Evolutionary conservation across 441 rosid species (phyloP).

Genomic region (Codiaeum variegatum): DNA sequence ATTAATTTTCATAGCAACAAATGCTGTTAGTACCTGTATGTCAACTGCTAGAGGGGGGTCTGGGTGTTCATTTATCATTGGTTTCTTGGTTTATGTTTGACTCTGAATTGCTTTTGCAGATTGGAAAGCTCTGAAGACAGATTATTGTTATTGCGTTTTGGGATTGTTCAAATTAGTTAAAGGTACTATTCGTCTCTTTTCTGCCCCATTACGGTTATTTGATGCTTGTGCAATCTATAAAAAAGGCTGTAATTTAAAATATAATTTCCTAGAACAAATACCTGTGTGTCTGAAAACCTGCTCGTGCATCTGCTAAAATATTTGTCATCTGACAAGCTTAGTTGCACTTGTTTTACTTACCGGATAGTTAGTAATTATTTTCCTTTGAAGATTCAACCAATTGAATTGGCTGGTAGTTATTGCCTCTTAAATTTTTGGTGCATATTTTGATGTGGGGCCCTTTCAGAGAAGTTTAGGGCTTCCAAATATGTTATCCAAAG

Average conservation of each 20-base stretch:
- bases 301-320: constrained; percentile 79
- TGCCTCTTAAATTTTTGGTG: too few relatives aligned
- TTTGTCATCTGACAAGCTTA: constrained; percentile 65
- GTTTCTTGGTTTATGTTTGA: too few relatives aligned
- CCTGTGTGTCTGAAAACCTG: constrained; percentile 35
- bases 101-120: too few relatives aligned
- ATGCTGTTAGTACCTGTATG: background rate
- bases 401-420: background rate
- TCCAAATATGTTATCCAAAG: too few relatives aligned
- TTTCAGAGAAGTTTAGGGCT: too few relatives aligned
- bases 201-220: background rate
- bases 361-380: background rate
- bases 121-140: constrained; percentile 39
- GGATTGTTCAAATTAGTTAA: constrained; percentile 66
- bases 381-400: background rate
- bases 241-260: constrained; percentile 7
- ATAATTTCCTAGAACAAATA: constrained; percentile 50
- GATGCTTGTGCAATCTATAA: background rate
- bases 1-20: background rate
- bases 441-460: too few relatives aligned
- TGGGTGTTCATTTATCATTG: too few relatives aligned
- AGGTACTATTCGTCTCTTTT: constrained; percentile 36
- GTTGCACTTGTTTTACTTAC: constrained; percentile 12
- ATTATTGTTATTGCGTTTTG: constrained; percentile 68
- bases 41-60: background rate